phyloP scores from a whole-genome alignment of 306 rosid genomes.

The Heteromeles arbutifolia region DNA sequence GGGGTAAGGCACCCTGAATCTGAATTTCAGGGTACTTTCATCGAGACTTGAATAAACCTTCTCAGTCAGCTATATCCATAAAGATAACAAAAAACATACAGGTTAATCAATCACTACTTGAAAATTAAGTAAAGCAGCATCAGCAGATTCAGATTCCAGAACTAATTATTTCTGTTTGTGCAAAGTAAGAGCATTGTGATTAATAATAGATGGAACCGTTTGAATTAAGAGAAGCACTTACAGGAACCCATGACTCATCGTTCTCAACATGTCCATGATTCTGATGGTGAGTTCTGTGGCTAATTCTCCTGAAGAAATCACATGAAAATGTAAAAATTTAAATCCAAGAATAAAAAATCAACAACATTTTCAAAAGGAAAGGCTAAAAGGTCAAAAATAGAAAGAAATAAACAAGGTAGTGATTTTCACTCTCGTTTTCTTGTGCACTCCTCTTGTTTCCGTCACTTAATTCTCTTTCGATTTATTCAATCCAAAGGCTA shows the following conservation, averaged over 20 bases:
- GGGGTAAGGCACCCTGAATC: conserved; percentile 80
- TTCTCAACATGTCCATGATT: conserved; percentile 95
- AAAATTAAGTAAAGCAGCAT: not conserved
- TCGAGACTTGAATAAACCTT: conserved; percentile 53
- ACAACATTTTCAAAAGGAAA: not conserved
- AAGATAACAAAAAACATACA: not conserved
- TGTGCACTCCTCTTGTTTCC: not conserved
- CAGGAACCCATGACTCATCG: conserved; percentile 98
- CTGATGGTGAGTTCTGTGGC: conserved; percentile 95
- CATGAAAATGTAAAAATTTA: not conserved
- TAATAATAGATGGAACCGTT: not conserved
- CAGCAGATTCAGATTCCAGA: not conserved
- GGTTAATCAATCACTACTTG: not conserved
- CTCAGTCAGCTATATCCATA: conserved; percentile 54
- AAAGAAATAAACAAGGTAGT: not conserved
- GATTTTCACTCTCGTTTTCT: not conserved
- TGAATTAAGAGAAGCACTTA: conserved; percentile 27
- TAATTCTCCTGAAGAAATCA: conserved; percentile 66
- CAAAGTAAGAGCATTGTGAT: conserved; percentile 5
- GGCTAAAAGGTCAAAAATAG: not conserved
- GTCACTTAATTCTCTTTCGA: too few species aligned
- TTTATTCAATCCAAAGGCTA: not conserved
- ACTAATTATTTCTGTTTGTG: not conserved
- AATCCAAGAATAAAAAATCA: not conserved
- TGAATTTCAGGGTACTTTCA: conserved; percentile 37